phyloP scores from a whole-genome alignment of 345 rosid genomes.

The Camelina laxa region DNA sequence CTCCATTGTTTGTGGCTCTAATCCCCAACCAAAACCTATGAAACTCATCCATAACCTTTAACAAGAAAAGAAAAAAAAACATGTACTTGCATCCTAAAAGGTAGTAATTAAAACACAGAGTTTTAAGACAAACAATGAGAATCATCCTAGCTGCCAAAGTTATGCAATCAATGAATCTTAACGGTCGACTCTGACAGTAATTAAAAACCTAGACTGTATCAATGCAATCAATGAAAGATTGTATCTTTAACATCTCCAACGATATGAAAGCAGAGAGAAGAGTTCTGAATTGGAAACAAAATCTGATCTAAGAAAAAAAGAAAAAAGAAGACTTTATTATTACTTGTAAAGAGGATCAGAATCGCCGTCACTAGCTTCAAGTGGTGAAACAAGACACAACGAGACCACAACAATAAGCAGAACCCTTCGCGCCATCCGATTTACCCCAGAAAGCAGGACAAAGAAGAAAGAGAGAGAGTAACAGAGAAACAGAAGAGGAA shows the following conservation, averaged over 20 bases:
- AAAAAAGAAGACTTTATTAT: background rate
- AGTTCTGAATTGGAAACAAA: background rate
- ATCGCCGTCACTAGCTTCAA: slow-evolving; percentile 78
- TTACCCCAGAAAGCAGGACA: background rate
- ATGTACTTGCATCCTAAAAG: background rate
- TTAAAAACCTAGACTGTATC: background rate
- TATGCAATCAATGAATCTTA: slow-evolving; percentile 2
- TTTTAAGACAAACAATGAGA: background rate
- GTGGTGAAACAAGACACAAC: slow-evolving; percentile 42
- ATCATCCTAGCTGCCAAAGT: background rate
- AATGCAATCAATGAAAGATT: background rate
- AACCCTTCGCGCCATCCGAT: slow-evolving; percentile 51
- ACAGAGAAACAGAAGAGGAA: background rate
- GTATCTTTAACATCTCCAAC: background rate
- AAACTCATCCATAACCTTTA: slow-evolving; percentile 14
- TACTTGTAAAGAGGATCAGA: slow-evolving; percentile 88
- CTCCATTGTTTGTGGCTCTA: slow-evolving; percentile 23
- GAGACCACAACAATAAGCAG: slow-evolving; percentile 44
- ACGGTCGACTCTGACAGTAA: slow-evolving; percentile 27
- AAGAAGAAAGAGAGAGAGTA: background rate
- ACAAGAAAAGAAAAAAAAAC: slow-evolving; percentile 1
- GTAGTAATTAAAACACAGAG: background rate
- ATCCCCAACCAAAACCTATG: slow-evolving; percentile 4
- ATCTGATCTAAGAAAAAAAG: slow-evolving; percentile 15
- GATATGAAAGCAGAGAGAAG: slow-evolving; percentile 2